phyloP scores from a whole-genome alignment of 768 basidiomycete species.

The Piloderma croceum region DNA sequence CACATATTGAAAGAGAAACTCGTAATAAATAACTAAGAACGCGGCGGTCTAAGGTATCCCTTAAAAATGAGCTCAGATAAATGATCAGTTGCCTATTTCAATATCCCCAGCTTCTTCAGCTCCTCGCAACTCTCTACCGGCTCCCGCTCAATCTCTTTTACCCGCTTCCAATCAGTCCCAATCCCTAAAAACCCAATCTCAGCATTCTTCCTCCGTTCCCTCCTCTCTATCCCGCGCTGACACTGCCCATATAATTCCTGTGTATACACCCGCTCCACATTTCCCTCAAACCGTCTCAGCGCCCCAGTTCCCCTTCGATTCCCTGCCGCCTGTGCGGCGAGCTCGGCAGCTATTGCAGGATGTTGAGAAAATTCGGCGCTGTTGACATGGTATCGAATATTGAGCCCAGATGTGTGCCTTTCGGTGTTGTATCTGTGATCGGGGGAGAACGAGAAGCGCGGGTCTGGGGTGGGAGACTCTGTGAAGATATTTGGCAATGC shows the following conservation, averaged over 20 bases:
- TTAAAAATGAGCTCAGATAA: too few relatives aligned
- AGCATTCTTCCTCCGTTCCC: constrained; percentile 64
- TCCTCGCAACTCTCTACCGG: constrained; percentile 73
- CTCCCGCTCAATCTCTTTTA: constrained; percentile 66
- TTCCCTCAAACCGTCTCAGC: constrained; percentile 64
- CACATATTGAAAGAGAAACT: too few relatives aligned
- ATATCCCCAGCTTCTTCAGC: constrained; percentile 55
- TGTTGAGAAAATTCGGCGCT: constrained; percentile 69
- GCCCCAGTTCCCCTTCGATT: constrained; percentile 22
- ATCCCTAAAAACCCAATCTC: constrained; percentile 87
- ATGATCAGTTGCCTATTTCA: constrained; percentile 35
- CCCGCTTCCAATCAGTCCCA: constrained; percentile 89
- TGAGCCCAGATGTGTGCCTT: constrained; percentile 63
- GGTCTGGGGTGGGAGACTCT: constrained; percentile 67
- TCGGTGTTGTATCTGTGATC: constrained; percentile 61
- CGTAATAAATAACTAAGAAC: too few relatives aligned
- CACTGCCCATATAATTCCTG: constrained; percentile 68
- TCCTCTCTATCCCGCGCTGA: constrained; percentile 58
- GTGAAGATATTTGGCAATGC: constrained; percentile 73
- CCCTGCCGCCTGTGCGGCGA: constrained; percentile 48
- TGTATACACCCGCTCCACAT: constrained; percentile 71
- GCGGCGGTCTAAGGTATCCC: too few relatives aligned
- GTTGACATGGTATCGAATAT: constrained; percentile 83
- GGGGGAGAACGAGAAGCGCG: constrained; percentile 64
- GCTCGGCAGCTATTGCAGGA: constrained; percentile 65